These are phyloP conservation scores for Posidonia oceanica DNA, from an alignment of 116 monocot genomes.

Conservation along the genomic window DNA sequence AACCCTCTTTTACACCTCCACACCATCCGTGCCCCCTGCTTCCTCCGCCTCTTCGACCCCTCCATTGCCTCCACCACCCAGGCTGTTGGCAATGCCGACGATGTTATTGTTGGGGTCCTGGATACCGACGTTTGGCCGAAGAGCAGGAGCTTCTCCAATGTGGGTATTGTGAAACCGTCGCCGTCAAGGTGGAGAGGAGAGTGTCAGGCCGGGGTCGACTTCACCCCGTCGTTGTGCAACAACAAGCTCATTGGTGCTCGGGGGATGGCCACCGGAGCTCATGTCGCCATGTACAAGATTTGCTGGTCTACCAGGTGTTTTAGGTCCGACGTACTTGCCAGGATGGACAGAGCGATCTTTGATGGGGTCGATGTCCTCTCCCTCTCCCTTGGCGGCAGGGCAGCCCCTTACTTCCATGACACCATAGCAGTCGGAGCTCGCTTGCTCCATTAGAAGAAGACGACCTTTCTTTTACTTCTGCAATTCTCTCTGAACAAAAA, in stretches of 20 bases:
- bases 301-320: constrained; percentile 81
- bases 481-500: too few species aligned
- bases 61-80: neutral
- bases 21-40: constrained; percentile 61
- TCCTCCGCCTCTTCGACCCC: constrained; percentile 36
- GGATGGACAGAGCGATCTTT: constrained; percentile 61
- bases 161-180: constrained; percentile 33
- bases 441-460: too few species aligned
- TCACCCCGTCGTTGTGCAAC: constrained; percentile 60
- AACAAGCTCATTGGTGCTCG: constrained; percentile 82
- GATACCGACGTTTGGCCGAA: constrained; percentile 97
- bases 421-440: constrained; percentile 68
- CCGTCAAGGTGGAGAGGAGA: constrained; percentile 65
- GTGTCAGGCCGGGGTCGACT: constrained; percentile 77
- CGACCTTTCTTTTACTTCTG: too few species aligned
- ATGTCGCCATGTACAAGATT: constrained; percentile 92
- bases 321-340: constrained; percentile 91
- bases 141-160: constrained; percentile 38
- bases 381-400: constrained; percentile 79
- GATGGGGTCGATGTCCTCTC: constrained; percentile 84
- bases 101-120: too few species aligned
- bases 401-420: constrained; percentile 57
- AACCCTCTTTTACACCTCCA: constrained; percentile 38
- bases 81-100: constrained; percentile 17
- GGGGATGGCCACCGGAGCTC: constrained; percentile 70